These are phyloP conservation scores for Hymenoscyphus repandus DNA, from an alignment of 2,329 filamentous ascomycete genomes.

Conservation along the genomic window DNA sequence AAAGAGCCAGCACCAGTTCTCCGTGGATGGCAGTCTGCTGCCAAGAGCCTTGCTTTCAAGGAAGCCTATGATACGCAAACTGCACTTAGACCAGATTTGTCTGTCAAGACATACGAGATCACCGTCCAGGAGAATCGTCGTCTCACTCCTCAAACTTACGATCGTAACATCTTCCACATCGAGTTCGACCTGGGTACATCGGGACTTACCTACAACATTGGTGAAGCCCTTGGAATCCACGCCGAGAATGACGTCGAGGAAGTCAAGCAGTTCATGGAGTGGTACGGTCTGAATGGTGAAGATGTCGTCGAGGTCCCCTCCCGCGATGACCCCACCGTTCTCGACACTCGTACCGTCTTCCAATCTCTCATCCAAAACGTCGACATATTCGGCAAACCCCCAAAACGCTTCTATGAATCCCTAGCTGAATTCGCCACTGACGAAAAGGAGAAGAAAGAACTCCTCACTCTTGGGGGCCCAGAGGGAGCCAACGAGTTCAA, in stretches of 20 bases:
- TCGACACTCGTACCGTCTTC: slow-evolving; percentile 88
- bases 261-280: slow-evolving; percentile 79
- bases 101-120: slow-evolving; percentile 80
- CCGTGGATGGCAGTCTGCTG: slow-evolving; percentile 74
- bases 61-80: slow-evolving; percentile 78
- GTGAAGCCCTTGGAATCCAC: slow-evolving; percentile 93
- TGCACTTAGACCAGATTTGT: slow-evolving; percentile 75
- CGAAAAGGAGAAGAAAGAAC: slow-evolving; percentile 73
- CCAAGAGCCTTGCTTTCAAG: slow-evolving; percentile 87
- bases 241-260: slow-evolving; percentile 82
- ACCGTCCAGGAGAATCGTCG: slow-evolving; percentile 93
- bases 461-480: slow-evolving; percentile 69
- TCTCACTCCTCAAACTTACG: slow-evolving; percentile 80
- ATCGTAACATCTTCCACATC: slow-evolving; percentile 99
- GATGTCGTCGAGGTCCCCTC: slow-evolving; percentile 89
- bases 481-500: slow-evolving; percentile 90
- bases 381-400: slow-evolving; percentile 93
- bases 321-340: slow-evolving; percentile 65
- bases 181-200: slow-evolving; percentile 93
- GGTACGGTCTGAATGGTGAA: slow-evolving; percentile 77
- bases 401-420: slow-evolving; percentile 95
- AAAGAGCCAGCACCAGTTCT: slow-evolving; percentile 61
- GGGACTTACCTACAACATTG: slow-evolving; percentile 92
- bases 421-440: slow-evolving; percentile 82
- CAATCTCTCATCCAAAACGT: slow-evolving; percentile 89